These are phyloP conservation scores for Xylariaceae sp. DNA, from an alignment of 2,329 filamentous ascomycete genomes.

Conservation along the genomic window DNA sequence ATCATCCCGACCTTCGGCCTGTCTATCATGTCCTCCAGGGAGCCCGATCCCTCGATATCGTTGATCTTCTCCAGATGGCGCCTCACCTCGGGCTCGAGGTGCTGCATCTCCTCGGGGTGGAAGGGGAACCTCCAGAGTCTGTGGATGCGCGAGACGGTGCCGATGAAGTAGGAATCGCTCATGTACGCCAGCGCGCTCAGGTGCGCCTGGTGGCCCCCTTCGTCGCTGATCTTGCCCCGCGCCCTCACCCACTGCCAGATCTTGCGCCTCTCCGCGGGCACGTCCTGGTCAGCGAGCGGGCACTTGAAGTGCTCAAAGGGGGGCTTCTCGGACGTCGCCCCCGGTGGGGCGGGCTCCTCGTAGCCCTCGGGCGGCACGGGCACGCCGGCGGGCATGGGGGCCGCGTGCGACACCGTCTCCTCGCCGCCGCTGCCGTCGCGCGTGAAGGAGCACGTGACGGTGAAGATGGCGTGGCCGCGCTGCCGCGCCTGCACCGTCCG, in stretches of 20 bases:
- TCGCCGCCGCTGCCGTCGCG: conserved; percentile 53
- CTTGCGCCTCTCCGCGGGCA: conserved; percentile 56
- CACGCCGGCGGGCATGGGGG: conserved; percentile 46
- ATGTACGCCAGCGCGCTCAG: conserved; percentile 88
- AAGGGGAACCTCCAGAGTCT: conserved; percentile 68
- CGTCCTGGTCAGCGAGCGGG: conserved; percentile 27
- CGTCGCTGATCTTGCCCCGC: conserved; percentile 64
- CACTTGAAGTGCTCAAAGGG: conserved; percentile 42
- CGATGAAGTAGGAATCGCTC: conserved; percentile 89
- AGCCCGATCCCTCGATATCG: conserved; percentile 40
- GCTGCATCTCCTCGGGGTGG: conserved; percentile 47
- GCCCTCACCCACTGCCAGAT: conserved; percentile 71
- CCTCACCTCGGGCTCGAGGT: conserved; percentile 38
- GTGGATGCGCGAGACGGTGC: conserved; percentile 77
- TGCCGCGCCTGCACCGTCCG: conserved; percentile 95
- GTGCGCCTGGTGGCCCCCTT: conserved; percentile 73
- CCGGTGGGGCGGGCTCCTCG: conserved; percentile 43
- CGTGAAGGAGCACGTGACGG: conserved; percentile 87
- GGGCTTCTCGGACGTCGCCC: conserved; percentile 30
- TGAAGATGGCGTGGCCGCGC: conserved; percentile 85
- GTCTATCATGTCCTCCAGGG: conserved; percentile 44
- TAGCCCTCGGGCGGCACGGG: conserved; percentile 37
- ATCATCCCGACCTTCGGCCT: conserved; percentile 72
- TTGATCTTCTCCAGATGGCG: conserved; percentile 35
- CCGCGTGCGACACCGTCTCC: conserved; percentile 58